Evolutionary conservation across 306 rosid species (phyloP).

Genomic region (Hylodesmum podocarpum): DNA sequence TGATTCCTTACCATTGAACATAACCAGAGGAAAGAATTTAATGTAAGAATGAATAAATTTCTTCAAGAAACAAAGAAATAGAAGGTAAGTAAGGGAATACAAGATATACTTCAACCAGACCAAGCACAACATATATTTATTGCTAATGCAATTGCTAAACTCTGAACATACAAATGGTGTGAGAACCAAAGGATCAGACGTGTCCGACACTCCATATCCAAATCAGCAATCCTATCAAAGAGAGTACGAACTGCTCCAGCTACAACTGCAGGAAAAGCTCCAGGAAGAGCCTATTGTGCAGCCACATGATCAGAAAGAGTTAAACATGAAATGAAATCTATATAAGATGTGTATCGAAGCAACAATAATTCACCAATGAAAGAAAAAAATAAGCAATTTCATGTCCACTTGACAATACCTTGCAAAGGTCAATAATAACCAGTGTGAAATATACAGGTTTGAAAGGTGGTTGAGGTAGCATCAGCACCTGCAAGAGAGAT

Average conservation of each 20-base stretch:
- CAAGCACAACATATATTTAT: neutral
- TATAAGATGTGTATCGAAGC: neutral
- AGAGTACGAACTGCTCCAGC: slow-evolving; percentile 98
- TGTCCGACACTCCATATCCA: slow-evolving; percentile 97
- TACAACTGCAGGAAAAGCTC: slow-evolving; percentile 97
- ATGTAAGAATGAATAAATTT: neutral
- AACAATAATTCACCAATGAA: slow-evolving; percentile 3
- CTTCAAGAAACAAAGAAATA: neutral
- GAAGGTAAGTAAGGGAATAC: neutral
- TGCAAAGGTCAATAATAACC: slow-evolving; percentile 94
- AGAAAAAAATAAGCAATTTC: slow-evolving; percentile 16
- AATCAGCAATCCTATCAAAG: slow-evolving; percentile 87
- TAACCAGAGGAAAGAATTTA: neutral
- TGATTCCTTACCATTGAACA: neutral
- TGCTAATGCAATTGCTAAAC: slow-evolving; percentile 6
- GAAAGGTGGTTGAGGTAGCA: slow-evolving; percentile 97
- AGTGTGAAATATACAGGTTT: slow-evolving; percentile 87
- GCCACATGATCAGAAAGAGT: slow-evolving; percentile 34
- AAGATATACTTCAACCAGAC: neutral
- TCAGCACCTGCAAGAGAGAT: slow-evolving; percentile 68
- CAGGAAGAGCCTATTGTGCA: slow-evolving; percentile 90
- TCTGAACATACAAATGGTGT: slow-evolving; percentile 84
- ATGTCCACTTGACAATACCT: slow-evolving; percentile 54
- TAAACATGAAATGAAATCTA: neutral
- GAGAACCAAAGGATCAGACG: slow-evolving; percentile 98